Evolutionary conservation across 257 asterid species (phyloP).

Genomic region (Henckelia pumila): DNA sequence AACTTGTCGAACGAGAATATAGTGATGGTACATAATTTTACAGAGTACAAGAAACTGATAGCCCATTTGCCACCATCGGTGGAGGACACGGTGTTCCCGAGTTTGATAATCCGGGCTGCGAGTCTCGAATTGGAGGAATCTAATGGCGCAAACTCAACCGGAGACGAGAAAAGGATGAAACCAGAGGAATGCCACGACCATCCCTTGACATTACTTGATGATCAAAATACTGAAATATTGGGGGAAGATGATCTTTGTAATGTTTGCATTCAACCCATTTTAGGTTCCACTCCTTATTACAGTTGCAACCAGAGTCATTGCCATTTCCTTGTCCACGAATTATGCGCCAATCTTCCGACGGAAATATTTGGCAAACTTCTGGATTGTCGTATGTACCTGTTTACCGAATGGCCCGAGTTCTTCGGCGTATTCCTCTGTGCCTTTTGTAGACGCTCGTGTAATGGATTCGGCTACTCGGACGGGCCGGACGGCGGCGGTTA

Average conservation of each 20-base stretch:
- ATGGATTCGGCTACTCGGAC: constrained; percentile 14
- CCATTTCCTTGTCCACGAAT: constrained; percentile 3
- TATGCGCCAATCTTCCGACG: constrained; percentile 5
- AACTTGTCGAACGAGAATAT: too few relatives aligned
- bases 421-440: too few relatives aligned
- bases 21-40: too few relatives aligned
- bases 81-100: too few relatives aligned
- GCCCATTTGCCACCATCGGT: too few relatives aligned
- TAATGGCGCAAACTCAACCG: too few relatives aligned
- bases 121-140: too few relatives aligned
- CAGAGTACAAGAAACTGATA: too few relatives aligned
- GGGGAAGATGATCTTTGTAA: neutral
- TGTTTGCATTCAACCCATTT: neutral
- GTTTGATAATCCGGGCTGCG: neutral
- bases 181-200: neutral
- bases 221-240: neutral
- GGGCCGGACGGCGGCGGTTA: too few relatives aligned
- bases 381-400: too few relatives aligned
- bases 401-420: too few relatives aligned
- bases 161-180: neutral
- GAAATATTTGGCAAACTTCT: too few relatives aligned
- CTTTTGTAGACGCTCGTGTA: neutral
- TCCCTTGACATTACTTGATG: constrained; percentile 1
- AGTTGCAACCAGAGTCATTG: neutral
- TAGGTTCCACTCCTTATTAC: neutral